Percentiles rank a stretch among this genome's conserved stretches.
These are phyloP conservation scores for Huntiella decipiens DNA, from an alignment of 2,329 filamentous ascomycete species.

Conservation along the genomic window DNA sequence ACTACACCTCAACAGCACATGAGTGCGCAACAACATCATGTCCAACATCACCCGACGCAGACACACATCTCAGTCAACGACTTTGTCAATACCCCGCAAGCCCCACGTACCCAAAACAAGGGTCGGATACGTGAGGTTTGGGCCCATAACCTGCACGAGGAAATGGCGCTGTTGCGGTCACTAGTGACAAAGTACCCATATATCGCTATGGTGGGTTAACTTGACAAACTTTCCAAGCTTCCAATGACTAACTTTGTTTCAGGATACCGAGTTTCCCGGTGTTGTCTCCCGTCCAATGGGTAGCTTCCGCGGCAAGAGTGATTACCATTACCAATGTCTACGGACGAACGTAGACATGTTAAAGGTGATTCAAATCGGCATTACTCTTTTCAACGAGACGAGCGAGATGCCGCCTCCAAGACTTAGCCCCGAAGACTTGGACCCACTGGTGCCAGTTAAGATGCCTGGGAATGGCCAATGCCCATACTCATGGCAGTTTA, in stretches of 20 bases:
- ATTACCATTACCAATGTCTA: conserved; percentile 96
- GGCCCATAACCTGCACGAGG: conserved; percentile 76
- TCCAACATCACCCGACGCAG: conserved; percentile 13
- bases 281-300: conserved; percentile 93
- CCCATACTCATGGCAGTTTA: conserved; percentile 95
- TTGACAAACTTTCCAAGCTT: background rate
- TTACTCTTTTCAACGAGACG: conserved; percentile 80
- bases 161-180: conserved; percentile 69
- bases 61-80: conserved; percentile 22
- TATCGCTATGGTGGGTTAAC: conserved; percentile 67
- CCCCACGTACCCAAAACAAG: conserved; percentile 39
- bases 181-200: conserved; percentile 84
- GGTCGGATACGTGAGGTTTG: conserved; percentile 89
- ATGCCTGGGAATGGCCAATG: conserved; percentile 30
- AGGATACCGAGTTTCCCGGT: conserved; percentile 98
- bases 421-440: conserved; percentile 28
- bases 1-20: conserved; percentile 11
- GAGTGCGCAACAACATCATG: conserved; percentile 36
- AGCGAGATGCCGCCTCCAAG: conserved; percentile 68
- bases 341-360: conserved; percentile 94
- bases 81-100: conserved; percentile 20
- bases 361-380: conserved; percentile 91
- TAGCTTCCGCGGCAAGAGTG: conserved; percentile 80
- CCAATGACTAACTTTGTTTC: conserved; percentile 12
- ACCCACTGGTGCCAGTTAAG: conserved; percentile 18